phyloP scores from a whole-genome alignment of 176 grass and related monocot species.

The Stipa capillata region DNA sequence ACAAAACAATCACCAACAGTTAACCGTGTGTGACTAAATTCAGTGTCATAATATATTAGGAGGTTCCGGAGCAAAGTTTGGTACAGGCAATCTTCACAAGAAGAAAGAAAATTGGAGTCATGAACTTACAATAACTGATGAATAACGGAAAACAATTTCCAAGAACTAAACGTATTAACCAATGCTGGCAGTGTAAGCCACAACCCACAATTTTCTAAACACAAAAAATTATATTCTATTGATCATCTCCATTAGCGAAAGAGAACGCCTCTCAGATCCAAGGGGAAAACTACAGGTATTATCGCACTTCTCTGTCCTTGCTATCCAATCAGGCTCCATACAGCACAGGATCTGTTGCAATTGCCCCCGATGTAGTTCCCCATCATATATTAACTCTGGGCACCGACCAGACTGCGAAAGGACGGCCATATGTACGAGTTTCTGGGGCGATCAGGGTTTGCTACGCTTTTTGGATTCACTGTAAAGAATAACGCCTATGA shows the following conservation, averaged over 20 bases:
- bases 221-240: conserved; percentile 41
- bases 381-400: conserved; percentile 36
- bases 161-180: conserved; percentile 48
- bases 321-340: conserved; percentile 19
- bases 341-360: conserved; percentile 11
- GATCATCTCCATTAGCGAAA: conserved; percentile 44
- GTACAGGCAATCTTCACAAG: conserved; percentile 32
- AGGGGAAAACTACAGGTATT: conserved; percentile 34
- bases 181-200: conserved; percentile 37
- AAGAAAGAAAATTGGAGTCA: conserved; percentile 19
- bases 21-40: not conserved
- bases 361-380: conserved; percentile 4
- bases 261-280: conserved; percentile 33
- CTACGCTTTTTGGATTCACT: conserved; percentile 72
- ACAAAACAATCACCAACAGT: not conserved
- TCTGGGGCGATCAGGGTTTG: conserved; percentile 27
- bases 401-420: conserved; percentile 18
- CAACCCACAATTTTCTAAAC: conserved; percentile 40
- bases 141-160: conserved; percentile 29
- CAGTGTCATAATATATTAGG: conserved; percentile 48
- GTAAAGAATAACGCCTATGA: conserved; percentile 75
- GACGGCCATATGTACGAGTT: conserved; percentile 39
- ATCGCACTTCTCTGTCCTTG: conserved; percentile 32
- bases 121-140: conserved; percentile 36
- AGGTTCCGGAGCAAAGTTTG: conserved; percentile 28